phyloP scores from a whole-genome alignment of 2,329 filamentous ascomycete species.

The Colletotrichum lini region DNA sequence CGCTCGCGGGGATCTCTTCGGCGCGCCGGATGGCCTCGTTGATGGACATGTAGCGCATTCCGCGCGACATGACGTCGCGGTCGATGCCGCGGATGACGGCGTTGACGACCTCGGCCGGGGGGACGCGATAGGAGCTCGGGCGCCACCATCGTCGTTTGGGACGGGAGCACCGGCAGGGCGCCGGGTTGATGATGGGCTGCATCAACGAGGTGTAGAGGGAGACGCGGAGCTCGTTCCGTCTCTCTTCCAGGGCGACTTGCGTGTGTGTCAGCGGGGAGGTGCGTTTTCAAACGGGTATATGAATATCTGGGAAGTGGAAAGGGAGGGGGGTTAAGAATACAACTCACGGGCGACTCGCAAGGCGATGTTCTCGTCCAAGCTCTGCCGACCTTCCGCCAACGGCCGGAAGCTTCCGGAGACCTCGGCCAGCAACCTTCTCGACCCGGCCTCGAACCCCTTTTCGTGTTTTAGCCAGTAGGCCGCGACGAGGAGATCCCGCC shows the following conservation, averaged over 20 bases:
- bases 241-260: constrained; percentile 13
- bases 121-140: neutral
- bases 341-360: constrained; percentile 12
- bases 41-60: constrained; percentile 16
- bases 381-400: neutral
- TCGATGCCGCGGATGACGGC: constrained; percentile 18
- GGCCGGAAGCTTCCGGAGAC: neutral
- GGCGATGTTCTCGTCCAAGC: neutral
- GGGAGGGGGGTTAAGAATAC: neutral
- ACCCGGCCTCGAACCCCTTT: constrained; percentile 5
- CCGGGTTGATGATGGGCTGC: neutral
- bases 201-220: constrained; percentile 10
- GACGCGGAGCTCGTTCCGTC: constrained; percentile 8
- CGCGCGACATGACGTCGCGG: neutral
- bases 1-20: neutral
- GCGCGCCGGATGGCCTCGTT: constrained; percentile 1
- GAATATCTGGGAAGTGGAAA: neutral
- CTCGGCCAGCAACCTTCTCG: neutral
- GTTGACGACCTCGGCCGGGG: neutral
- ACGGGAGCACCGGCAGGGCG: neutral
- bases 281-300: no score
- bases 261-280: neutral
- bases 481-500: constrained; percentile 12
- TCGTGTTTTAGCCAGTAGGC: constrained; percentile 22
- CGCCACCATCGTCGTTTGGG: neutral